These are phyloP conservation scores for Naganishia kalamii DNA, from an alignment of 768 basidiomycete genomes.

Conservation along the genomic window DNA sequence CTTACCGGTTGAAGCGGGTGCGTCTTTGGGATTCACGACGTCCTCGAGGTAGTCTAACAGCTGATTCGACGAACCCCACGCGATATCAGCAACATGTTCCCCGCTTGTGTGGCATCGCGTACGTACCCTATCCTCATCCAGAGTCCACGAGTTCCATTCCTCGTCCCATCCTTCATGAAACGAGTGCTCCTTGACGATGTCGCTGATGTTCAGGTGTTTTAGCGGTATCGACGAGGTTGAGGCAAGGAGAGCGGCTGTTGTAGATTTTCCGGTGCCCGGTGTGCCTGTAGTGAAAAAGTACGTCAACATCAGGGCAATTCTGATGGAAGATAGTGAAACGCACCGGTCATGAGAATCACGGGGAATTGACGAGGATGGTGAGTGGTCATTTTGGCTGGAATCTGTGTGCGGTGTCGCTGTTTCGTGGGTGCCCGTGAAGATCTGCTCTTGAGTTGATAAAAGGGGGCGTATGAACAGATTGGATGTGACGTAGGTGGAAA, in stretches of 20 bases:
- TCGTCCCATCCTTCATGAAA: slow-evolving; percentile 81
- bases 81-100: too few species aligned
- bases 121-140: slow-evolving; percentile 90
- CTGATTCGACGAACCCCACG: slow-evolving; percentile 48
- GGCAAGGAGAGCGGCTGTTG: slow-evolving; percentile 76
- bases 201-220: slow-evolving; percentile 80
- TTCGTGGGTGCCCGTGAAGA: too few species aligned
- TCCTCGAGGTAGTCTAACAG: slow-evolving; percentile 82
- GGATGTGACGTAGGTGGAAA: too few species aligned
- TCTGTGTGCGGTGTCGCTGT: too few species aligned
- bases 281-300: slow-evolving; percentile 31
- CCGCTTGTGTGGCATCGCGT: too few species aligned
- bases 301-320: not conserved
- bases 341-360: slow-evolving; percentile 46
- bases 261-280: slow-evolving; percentile 79
- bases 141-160: slow-evolving; percentile 89
- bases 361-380: slow-evolving; percentile 44
- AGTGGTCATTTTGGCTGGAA: slow-evolving; percentile 36
- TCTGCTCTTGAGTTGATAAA: too few species aligned
- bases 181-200: slow-evolving; percentile 74
- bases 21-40: slow-evolving; percentile 21
- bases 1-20: slow-evolving; percentile 21
- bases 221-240: slow-evolving; percentile 52
- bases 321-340: not conserved
- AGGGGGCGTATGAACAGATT: too few species aligned